Conservation (phyloP, 208 protist species). For the Acanthamoeba triangularis region DNA sequence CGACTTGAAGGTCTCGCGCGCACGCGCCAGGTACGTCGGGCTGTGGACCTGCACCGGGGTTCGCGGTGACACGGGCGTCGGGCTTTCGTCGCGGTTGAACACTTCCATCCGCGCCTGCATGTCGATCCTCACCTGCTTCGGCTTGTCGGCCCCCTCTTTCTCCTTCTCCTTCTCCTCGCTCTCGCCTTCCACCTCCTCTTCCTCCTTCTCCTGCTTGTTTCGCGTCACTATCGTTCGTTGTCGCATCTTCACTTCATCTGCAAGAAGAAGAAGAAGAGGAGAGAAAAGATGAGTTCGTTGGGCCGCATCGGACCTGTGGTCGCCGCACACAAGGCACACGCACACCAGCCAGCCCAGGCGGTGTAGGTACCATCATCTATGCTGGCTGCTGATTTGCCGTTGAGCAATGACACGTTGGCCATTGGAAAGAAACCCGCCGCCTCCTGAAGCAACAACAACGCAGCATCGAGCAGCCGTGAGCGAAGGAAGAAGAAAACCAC, state of each 20-base stretch:
- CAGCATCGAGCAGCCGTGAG: no score
- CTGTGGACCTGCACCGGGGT: background rate
- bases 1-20: background rate
- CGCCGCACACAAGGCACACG: background rate
- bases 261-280: no score
- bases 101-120: background rate
- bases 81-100: background rate
- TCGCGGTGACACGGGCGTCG: no score
- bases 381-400: background rate
- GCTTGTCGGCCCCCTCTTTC: background rate
- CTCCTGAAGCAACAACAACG: background rate
- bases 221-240: no score
- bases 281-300: no score
- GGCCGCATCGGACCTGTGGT: no score
- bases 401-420: background rate
- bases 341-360: background rate
- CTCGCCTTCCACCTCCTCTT: background rate
- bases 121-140: background rate
- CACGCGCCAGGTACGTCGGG: background rate
- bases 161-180: background rate
- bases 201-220: background rate
- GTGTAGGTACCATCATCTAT: background rate
- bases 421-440: conserved; percentile 1
- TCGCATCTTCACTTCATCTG: background rate
- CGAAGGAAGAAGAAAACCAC: no score